Conservation (phyloP, 2,329 filamentous ascomycete species). For the Trichothecium roseum region DNA sequence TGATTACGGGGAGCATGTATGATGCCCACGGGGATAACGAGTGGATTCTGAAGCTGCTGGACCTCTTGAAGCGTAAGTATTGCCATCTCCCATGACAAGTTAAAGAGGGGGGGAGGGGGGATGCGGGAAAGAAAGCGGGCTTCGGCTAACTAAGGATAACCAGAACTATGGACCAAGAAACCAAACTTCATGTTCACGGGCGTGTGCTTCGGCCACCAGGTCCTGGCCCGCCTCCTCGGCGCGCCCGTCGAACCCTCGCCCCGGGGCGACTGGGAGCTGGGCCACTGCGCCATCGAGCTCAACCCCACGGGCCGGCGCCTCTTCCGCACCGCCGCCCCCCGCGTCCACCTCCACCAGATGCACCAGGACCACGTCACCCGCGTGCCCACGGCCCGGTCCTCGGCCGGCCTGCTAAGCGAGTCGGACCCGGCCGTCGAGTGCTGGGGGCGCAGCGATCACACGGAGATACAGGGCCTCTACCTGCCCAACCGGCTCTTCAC, state of each 20-base stretch:
- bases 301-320: slow-evolving; percentile 56
- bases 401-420: slow-evolving; percentile 20
- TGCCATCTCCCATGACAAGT: neutral
- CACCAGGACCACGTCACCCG: slow-evolving; percentile 62
- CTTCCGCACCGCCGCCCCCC: slow-evolving; percentile 44
- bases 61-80: slow-evolving; percentile 33
- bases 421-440: slow-evolving; percentile 33
- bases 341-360: slow-evolving; percentile 63
- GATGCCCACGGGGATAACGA: slow-evolving; percentile 60
- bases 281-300: slow-evolving; percentile 55
- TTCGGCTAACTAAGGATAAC: neutral
- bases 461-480: slow-evolving; percentile 67
- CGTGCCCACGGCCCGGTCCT: slow-evolving; percentile 44
- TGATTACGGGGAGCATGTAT: slow-evolving; percentile 60
- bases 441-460: slow-evolving; percentile 55
- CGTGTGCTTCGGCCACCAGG: slow-evolving; percentile 76
- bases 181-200: slow-evolving; percentile 53
- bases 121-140: too few species aligned
- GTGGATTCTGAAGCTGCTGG: slow-evolving; percentile 65
- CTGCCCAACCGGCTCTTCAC: slow-evolving; percentile 53
- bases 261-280: slow-evolving; percentile 60
- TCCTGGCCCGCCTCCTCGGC: slow-evolving; percentile 61
- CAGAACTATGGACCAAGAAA: slow-evolving; percentile 37
- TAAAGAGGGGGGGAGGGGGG: too few species aligned
- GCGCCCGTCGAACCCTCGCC: slow-evolving; percentile 56